Base-by-base conservation (phyloP, 495 filamentous ascomycete genomes). In the Choiromyces venosus region DNA sequence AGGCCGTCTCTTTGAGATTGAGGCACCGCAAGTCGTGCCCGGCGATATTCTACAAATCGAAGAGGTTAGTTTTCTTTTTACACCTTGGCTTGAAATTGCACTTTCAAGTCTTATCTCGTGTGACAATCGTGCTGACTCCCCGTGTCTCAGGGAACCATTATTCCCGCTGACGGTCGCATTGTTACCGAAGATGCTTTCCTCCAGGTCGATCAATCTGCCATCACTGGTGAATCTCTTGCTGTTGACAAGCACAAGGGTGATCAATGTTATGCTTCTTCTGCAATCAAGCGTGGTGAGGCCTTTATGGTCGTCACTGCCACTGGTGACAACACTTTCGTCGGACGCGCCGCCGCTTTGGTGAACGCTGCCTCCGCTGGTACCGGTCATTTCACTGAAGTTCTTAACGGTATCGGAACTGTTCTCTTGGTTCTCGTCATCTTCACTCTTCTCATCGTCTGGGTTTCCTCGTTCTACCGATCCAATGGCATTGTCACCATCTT, bases 161-260 rank as follows among this genome's bases (percentile, higher is more conserved):
- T 96, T 82, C 90, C 93, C 67, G 93, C 93, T 77, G 93, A 97
- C 82, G 93, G 93, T 72, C 89, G 89, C 69, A 88, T 97, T 80
- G 87, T 94, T 73, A 91, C 90, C 80, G 88, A 91, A 65, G 87
- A 89, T 78, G 89, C 91, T 71, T 91, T 91, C 85, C 87, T 97
- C 68, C 92, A 96, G 82, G 89, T 97, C 74, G 93, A 97, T 83
- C 93, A 96, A 84, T 96, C 93, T 73, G 87, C 91, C 75, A 91
- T 97, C 79, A 96, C 93, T 39, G 93, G 93, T 73, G 93, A 97
- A 84, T 96, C 93, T 78, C 88, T 96, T 71, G 92, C 93, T 73
- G 92, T 95, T 72, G 91, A 94, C 83, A 96, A 94, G 85, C 88
- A 90, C 82, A 89, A 90, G 82, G 87, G 87, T 71, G 92, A 96